Percentiles rank a stretch among this genome's conserved stretches.
These are phyloP conservation scores for Botryotinia globosa DNA, from an alignment of 2,329 filamentous ascomycete genomes.

Conservation along the genomic window DNA sequence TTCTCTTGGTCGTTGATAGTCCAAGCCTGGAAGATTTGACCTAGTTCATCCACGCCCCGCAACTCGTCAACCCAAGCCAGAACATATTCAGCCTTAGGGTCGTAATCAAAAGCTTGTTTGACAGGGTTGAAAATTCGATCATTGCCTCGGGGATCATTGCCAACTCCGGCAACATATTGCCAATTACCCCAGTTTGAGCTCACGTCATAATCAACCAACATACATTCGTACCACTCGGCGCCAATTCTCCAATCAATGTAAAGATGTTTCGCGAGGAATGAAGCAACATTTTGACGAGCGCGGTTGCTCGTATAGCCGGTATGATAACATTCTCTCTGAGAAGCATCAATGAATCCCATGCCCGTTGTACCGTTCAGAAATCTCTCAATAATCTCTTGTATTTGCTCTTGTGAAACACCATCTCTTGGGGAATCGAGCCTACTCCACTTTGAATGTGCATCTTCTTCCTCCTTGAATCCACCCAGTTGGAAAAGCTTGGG, in stretches of 20 bases:
- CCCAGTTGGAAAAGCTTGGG: constrained; percentile 59
- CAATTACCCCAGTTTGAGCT: constrained; percentile 78
- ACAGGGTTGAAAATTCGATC: constrained; percentile 74
- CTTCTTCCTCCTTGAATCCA: constrained; percentile 55
- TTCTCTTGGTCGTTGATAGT: constrained; percentile 55
- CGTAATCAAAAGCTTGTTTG: constrained; percentile 77
- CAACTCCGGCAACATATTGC: constrained; percentile 78
- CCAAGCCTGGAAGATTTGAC: constrained; percentile 67
- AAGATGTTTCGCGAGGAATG: constrained; percentile 69
- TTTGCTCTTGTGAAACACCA: constrained; percentile 41
- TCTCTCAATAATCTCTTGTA: constrained; percentile 52
- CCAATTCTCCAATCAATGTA: constrained; percentile 77
- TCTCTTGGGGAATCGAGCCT: constrained; percentile 28
- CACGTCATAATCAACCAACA: constrained; percentile 73
- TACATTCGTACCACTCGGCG: constrained; percentile 77
- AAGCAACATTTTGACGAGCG: constrained; percentile 73
- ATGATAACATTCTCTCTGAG: constrained; percentile 68
- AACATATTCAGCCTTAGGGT: constrained; percentile 66
- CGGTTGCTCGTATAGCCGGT: constrained; percentile 79
- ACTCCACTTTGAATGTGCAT: constrained; percentile 33
- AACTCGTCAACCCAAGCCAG: constrained; percentile 72
- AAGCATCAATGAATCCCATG: constrained; percentile 74
- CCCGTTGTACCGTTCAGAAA: constrained; percentile 69
- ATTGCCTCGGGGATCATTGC: constrained; percentile 72
- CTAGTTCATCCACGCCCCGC: constrained; percentile 45